phyloP scores from a whole-genome alignment of 352 stramenopile species.

The Pythium utonaiense region DNA sequence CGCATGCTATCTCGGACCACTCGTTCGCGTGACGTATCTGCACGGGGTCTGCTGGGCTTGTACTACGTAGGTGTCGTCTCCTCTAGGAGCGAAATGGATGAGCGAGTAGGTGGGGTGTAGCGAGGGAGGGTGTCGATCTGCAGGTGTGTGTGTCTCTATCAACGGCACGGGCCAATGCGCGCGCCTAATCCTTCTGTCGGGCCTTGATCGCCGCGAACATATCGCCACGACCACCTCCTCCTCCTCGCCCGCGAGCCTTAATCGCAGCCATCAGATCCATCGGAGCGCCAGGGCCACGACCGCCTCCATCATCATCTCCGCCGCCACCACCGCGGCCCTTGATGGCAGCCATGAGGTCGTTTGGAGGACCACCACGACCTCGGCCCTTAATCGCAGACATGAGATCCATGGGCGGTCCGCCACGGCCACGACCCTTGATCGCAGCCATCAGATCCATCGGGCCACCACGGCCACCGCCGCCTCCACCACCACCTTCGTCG shows the following conservation, averaged over 20 bases:
- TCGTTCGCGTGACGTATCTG: background rate
- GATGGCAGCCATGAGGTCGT: constrained; percentile 16
- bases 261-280: constrained; percentile 12
- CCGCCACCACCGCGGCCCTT: background rate
- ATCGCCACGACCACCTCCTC: constrained; percentile 40
- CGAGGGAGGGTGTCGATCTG: background rate
- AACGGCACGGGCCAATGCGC: background rate
- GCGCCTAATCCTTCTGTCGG: constrained; percentile 51
- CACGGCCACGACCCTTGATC: constrained; percentile 46
- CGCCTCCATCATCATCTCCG: background rate
- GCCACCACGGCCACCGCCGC: constrained; percentile 30
- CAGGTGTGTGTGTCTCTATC: constrained; percentile 15
- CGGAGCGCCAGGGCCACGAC: background rate
- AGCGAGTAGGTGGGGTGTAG: background rate
- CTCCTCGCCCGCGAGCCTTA: constrained; percentile 17
- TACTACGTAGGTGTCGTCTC: constrained; percentile 1
- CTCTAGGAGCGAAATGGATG: constrained; percentile 1
- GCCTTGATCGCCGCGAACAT: constrained; percentile 53
- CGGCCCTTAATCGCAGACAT: constrained; percentile 24
- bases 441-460: constrained; percentile 59
- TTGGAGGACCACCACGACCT: constrained; percentile 13
- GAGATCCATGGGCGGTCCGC: constrained; percentile 29
- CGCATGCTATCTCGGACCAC: background rate
- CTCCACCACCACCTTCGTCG: constrained; percentile 46
- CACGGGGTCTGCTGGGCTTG: background rate